These are phyloP conservation scores for Dryas integrifolia DNA, from an alignment of 331 rosid genomes.

Conservation along the genomic window DNA sequence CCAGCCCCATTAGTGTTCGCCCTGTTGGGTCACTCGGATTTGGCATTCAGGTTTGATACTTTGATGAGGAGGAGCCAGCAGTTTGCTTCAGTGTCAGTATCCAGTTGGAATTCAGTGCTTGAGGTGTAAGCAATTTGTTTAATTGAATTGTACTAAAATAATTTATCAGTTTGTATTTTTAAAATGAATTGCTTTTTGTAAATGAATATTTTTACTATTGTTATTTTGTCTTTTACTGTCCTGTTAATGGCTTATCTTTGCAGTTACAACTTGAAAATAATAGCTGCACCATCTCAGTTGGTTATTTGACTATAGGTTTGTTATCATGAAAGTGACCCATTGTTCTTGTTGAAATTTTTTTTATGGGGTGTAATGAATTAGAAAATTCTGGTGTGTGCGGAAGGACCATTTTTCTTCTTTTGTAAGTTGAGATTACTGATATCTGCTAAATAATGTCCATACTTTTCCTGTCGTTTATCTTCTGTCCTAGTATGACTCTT, in stretches of 20 bases:
- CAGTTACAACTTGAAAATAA: constrained; percentile 12
- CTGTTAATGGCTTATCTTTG: background rate
- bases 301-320: constrained; percentile 2
- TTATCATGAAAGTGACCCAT: constrained; percentile 44
- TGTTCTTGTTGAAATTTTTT: constrained; percentile 24
- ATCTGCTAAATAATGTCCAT: constrained; percentile 38
- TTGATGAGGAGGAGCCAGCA: no score
- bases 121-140: constrained; percentile 26
- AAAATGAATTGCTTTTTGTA: background rate
- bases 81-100: no score
- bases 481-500: constrained; percentile 36
- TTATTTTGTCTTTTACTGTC: constrained; percentile 19
- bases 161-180: background rate
- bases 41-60: background rate
- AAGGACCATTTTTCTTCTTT: constrained; percentile 54
- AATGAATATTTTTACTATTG: constrained; percentile 1
- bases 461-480: constrained; percentile 7
- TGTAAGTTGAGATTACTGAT: constrained; percentile 67
- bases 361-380: background rate
- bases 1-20: constrained; percentile 15
- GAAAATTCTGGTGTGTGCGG: constrained; percentile 41
- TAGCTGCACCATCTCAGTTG: constrained; percentile 17
- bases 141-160: constrained; percentile 8
- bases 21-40: constrained; percentile 17
- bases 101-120: constrained; percentile 25